These are phyloP conservation scores for Sindora glabra DNA, from an alignment of 306 rosid genomes.

Conservation along the genomic window DNA sequence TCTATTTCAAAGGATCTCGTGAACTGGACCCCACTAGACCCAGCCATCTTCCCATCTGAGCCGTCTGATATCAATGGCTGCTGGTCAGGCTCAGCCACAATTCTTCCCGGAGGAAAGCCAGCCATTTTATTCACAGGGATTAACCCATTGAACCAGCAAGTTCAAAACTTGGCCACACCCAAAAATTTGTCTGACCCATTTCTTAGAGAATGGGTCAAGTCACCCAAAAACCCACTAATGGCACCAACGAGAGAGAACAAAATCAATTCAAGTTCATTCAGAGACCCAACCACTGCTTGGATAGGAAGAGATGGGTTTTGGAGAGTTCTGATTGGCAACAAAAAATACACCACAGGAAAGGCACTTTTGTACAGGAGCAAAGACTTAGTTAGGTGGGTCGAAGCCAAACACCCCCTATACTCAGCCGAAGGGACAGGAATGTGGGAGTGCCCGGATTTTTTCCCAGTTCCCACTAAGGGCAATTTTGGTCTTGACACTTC, in stretches of 20 bases:
- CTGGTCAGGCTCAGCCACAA: too few relatives aligned
- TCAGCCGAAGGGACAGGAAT: constrained; percentile 48
- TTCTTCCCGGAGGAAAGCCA: constrained; percentile 43
- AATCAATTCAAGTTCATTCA: constrained; percentile 56
- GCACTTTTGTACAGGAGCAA: constrained; percentile 57
- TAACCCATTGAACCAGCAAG: constrained; percentile 34
- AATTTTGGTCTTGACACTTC: constrained; percentile 46
- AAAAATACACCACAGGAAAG: constrained; percentile 28
- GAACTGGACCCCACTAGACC: constrained; percentile 66
- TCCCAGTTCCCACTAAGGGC: constrained; percentile 34
- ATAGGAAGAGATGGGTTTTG: constrained; percentile 49
- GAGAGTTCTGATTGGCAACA: constrained; percentile 57
- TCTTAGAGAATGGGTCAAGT: constrained; percentile 67
- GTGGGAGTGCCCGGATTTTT: too few relatives aligned
- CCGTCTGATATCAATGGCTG: constrained; percentile 61
- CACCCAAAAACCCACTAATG: constrained; percentile 47
- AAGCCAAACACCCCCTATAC: constrained; percentile 54
- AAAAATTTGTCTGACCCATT: constrained; percentile 62
- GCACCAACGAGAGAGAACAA: constrained; percentile 38
- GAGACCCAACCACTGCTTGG: constrained; percentile 91
- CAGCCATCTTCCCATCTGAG: constrained; percentile 59
- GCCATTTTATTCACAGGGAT: constrained; percentile 74
- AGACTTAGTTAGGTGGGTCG: constrained; percentile 48
- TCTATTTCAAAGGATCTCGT: constrained; percentile 73
- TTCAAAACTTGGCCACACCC: too few relatives aligned